These are phyloP conservation scores for Drechmeria coniospora DNA, from an alignment of 2,329 filamentous ascomycete genomes.

Conservation along the genomic window DNA sequence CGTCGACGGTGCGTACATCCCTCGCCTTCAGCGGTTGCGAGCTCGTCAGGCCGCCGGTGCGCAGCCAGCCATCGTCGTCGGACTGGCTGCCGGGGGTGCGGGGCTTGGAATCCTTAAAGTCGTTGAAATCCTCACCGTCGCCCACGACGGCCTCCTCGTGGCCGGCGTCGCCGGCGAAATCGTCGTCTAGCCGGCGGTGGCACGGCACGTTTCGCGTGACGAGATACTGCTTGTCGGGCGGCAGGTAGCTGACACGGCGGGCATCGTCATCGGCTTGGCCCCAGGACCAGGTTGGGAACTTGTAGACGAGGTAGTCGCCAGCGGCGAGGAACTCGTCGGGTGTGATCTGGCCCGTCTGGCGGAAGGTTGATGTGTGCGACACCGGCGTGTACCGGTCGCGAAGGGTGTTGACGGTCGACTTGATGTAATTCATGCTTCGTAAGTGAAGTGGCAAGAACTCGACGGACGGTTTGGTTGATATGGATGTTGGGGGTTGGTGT, in stretches of 20 bases:
- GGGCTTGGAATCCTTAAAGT: no score
- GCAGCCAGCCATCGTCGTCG: slow-evolving; percentile 80
- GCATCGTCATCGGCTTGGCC: slow-evolving; percentile 69
- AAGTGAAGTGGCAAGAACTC: no score
- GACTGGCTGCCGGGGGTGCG: no score
- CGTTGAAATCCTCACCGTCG: slow-evolving; percentile 52
- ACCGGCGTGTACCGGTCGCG: slow-evolving; percentile 86
- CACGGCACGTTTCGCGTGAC: slow-evolving; percentile 92
- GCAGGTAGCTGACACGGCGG: slow-evolving; percentile 68
- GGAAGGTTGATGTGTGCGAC: slow-evolving; percentile 82
- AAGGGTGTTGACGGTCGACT: slow-evolving; percentile 82
- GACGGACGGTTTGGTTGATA: not conserved
- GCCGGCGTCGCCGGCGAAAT: slow-evolving; percentile 79
- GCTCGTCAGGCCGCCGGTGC: slow-evolving; percentile 65
- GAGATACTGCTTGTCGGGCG: slow-evolving; percentile 83
- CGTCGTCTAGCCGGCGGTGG: slow-evolving; percentile 76
- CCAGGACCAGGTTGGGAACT: slow-evolving; percentile 98
- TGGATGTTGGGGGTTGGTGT: no score
- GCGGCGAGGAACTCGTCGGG: slow-evolving; percentile 93
- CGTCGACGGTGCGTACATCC: slow-evolving; percentile 79
- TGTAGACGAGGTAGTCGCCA: slow-evolving; percentile 96
- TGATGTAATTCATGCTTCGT: slow-evolving; percentile 80
- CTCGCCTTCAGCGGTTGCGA: slow-evolving; percentile 61
- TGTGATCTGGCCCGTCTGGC: slow-evolving; percentile 85
- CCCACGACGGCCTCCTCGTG: slow-evolving; percentile 75